Conservation (phyloP, 2,329 filamentous ascomycete genomes). For the Trichocomaceae sp. region DNA sequence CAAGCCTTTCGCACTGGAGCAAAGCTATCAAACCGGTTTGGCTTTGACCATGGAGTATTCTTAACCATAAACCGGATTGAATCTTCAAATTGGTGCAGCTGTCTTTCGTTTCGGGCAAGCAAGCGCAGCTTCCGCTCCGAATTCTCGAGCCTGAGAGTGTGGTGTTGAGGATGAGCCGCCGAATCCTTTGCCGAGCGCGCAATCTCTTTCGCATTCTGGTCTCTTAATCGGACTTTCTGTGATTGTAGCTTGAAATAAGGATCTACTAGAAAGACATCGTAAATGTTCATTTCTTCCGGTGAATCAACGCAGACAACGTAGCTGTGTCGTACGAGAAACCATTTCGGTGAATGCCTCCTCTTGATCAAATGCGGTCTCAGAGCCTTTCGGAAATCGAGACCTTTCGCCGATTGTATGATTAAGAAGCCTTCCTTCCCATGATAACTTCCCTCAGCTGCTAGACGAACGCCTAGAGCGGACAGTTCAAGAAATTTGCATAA, state of each 20-base stretch:
- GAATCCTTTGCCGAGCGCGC: conserved; percentile 59
- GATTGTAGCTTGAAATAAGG: conserved; percentile 75
- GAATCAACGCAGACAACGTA: conserved; percentile 98
- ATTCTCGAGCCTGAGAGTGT: conserved; percentile 81
- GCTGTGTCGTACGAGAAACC: conserved; percentile 96
- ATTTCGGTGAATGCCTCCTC: conserved; percentile 80
- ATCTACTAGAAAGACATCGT: conserved; percentile 97
- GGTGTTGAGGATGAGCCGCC: conserved; percentile 62
- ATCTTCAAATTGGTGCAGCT: conserved; percentile 86
- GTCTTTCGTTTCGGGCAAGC: conserved; percentile 81
- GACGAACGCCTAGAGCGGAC: conserved; percentile 83
- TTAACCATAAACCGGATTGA: conserved; percentile 81
- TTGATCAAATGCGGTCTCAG: conserved; percentile 73
- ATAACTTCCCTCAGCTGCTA: conserved; percentile 92
- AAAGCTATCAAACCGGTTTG: conserved; percentile 87
- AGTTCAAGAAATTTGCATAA: conserved; percentile 94
- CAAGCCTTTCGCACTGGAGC: conserved; percentile 80
- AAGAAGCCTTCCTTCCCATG: conserved; percentile 96
- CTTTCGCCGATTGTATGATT: conserved; percentile 85
- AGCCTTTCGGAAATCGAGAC: conserved; percentile 75
- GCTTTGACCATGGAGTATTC: conserved; percentile 73
- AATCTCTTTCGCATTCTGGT: conserved; percentile 51
- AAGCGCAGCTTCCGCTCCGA: conserved; percentile 88
- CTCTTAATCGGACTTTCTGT: conserved; percentile 53
- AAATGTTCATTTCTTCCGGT: conserved; percentile 96